phyloP scores from a whole-genome alignment of 331 rosid species.

The Arachis monticola region DNA sequence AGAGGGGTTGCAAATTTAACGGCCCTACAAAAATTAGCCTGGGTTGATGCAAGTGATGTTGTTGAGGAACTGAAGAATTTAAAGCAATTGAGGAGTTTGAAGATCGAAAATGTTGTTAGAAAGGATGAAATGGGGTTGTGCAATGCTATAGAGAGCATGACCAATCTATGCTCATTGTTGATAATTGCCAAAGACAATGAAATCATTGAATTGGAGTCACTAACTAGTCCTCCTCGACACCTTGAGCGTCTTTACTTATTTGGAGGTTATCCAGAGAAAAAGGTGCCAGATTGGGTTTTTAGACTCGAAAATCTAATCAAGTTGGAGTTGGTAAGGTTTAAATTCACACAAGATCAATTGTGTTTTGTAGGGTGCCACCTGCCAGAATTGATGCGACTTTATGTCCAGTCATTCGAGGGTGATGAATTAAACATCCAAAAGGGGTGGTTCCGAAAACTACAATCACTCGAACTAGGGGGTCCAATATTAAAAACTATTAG shows the following conservation, averaged over 20 bases:
- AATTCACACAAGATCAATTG: neutral
- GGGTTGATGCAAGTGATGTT: neutral
- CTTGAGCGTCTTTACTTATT: neutral
- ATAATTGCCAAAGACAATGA: neutral
- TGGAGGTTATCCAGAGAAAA: neutral
- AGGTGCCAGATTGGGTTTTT: neutral
- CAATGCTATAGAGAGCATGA: constrained; percentile 31
- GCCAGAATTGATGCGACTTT: neutral
- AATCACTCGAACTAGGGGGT: too few species aligned
- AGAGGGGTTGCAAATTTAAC: constrained; percentile 23
- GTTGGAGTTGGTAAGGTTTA: neutral
- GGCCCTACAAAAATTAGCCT: neutral
- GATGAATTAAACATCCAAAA: neutral
- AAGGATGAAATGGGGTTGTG: constrained; percentile 15
- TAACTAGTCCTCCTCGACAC: constrained; percentile 25
- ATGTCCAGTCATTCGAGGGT: neutral
- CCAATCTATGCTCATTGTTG: neutral
- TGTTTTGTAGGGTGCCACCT: neutral
- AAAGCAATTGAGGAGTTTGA: neutral
- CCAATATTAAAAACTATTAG: too few species aligned
- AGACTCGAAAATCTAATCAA: neutral
- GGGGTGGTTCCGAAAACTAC: neutral
- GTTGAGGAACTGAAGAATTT: constrained; percentile 15
- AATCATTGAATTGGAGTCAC: constrained; percentile 11
- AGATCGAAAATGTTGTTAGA: neutral